Evolutionary conservation across 371 early-diverging fungal species (phyloP), one percentile per base, ranked within the genome.

Genomic region (Circinella umbellata): DNA sequence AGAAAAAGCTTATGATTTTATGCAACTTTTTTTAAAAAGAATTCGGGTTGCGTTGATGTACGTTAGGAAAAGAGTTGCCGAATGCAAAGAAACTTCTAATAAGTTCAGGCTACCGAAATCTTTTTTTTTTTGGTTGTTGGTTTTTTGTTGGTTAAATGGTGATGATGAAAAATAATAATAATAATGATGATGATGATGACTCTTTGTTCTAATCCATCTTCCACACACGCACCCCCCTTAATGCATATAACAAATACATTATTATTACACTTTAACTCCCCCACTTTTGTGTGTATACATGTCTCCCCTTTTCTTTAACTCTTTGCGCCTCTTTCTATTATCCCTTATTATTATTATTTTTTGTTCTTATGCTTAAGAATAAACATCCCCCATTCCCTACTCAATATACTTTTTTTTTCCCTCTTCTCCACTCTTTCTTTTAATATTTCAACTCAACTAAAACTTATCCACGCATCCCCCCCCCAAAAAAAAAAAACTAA

Each of bases 51-150:
- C 35, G 63, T 63, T 27, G 46, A 18, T 48, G 63, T 49, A 48
- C 47, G 63, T 47, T 42, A 27, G 27, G 27, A 27, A 27, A 27
- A 27, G 47, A 54, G 57, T 27, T 63, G 49, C 63, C 49, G 63
- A 63, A 63, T 63, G 63, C 63, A 63, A 63, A 48, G 63, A 63
- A 63, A 49, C 46, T 63, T 63, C 63, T 48, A 63, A 46, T 63
- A 20, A 63, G 63, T 46, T 38, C 63, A 63, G 63, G 46, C 63
- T 37, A 34, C 54, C 54, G 18, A 54, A 54, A 54, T 54, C 54
- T 54, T 27, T 57, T 11, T 57, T 20, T 51, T 51, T 3, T 51
- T 51, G 51, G 51, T 14, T n/a, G 51, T 14, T n/a, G 51, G 8
- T 51, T 8, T 5, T 11, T 42, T 51, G 51, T 5, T 51, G 14